These are phyloP conservation scores for Aureobasidium lini DNA, from an alignment of 2,329 filamentous ascomycete species.

Conservation along the genomic window DNA sequence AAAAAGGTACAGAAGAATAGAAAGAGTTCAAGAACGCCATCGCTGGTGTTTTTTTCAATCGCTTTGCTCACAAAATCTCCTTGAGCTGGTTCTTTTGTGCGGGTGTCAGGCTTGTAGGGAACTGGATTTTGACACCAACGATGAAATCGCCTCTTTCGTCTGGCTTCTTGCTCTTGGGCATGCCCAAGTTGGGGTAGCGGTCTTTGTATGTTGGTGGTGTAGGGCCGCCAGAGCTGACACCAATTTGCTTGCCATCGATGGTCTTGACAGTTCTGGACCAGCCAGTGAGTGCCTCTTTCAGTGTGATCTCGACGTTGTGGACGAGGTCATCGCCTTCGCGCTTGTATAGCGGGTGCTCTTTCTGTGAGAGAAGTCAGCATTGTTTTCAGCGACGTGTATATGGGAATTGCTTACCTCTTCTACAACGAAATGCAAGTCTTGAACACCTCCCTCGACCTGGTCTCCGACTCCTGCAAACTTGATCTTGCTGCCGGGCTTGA, in stretches of 20 bases:
- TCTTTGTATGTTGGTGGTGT: conserved; percentile 80
- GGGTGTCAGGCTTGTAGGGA: conserved; percentile 68
- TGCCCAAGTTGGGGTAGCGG: conserved; percentile 75
- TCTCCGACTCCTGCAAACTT: conserved; percentile 98
- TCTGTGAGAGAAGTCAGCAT: conserved; percentile 45
- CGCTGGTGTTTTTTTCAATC: neutral
- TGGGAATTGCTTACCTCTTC: conserved; percentile 48
- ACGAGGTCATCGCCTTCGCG: conserved; percentile 85
- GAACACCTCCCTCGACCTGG: conserved; percentile 89
- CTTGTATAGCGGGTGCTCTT: conserved; percentile 75
- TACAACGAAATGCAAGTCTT: conserved; percentile 91
- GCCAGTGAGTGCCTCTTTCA: conserved; percentile 91
- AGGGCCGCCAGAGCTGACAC: conserved; percentile 70
- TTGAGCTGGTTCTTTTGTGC: conserved; percentile 74
- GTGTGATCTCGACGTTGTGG: conserved; percentile 67
- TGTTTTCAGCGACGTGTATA: neutral
- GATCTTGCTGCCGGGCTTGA: conserved; percentile 97
- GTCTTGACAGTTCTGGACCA: conserved; percentile 89
- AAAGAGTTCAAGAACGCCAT: neutral
- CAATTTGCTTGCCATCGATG: conserved; percentile 83
- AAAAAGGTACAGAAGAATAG: neutral
- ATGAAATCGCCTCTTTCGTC: conserved; percentile 79
- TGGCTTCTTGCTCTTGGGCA: conserved; percentile 90
- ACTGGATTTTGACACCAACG: conserved; percentile 86
- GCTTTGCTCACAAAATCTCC: conserved; percentile 56